phyloP scores from a whole-genome alignment of 257 asterid genomes.

The Cruciata laevipes region DNA sequence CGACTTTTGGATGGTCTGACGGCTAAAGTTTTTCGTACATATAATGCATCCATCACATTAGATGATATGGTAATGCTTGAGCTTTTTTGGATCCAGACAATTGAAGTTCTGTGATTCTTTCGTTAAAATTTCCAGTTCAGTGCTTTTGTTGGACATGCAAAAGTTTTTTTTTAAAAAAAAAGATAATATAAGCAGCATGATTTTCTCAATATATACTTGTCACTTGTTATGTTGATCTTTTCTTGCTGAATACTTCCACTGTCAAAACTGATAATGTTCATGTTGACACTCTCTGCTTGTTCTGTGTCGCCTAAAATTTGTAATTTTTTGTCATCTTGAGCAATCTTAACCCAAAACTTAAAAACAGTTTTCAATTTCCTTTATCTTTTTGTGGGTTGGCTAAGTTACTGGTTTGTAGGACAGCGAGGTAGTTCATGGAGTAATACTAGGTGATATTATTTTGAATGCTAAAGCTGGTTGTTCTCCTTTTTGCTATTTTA shows the following conservation, averaged over 20 bases:
- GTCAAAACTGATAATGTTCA: neutral
- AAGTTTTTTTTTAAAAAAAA: neutral
- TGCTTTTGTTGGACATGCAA: neutral
- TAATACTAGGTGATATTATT: neutral
- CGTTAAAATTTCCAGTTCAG: too few species aligned
- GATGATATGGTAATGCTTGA: conserved; percentile 63
- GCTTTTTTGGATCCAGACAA: conserved; percentile 3
- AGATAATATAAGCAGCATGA: neutral
- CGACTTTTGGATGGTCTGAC: conserved; percentile 99
- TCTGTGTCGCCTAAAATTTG: neutral
- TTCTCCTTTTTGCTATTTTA: neutral
- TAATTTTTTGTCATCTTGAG: neutral
- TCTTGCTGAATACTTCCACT: neutral
- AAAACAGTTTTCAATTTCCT: neutral
- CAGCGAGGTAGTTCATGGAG: too few species aligned
- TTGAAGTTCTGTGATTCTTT: too few species aligned
- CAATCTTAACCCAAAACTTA: neutral
- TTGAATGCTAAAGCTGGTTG: neutral
- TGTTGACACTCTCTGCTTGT: neutral
- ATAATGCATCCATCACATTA: conserved; percentile 88
- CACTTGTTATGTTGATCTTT: neutral
- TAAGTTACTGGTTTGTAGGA: neutral
- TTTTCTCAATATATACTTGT: neutral
- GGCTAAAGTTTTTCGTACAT: conserved; percentile 98
- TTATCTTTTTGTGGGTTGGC: neutral